These are phyloP conservation scores for Exophiala sp. DNA, from an alignment of 2,329 filamentous ascomycete genomes.

Conservation along the genomic window DNA sequence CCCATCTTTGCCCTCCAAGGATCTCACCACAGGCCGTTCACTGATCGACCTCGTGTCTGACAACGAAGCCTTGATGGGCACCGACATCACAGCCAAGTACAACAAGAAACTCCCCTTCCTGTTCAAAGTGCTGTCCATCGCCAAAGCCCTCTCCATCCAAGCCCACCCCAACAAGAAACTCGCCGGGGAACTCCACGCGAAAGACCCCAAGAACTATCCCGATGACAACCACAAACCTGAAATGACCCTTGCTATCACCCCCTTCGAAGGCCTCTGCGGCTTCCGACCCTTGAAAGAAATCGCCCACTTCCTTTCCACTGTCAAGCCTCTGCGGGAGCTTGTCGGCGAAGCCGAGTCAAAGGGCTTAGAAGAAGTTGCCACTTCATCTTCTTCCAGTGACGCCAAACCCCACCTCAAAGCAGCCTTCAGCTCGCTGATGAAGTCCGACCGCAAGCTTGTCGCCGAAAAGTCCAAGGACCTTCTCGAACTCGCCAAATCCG, in stretches of 20 bases:
- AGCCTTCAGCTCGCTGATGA: slow-evolving; percentile 78
- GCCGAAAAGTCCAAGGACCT: slow-evolving; percentile 64
- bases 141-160: slow-evolving; percentile 94
- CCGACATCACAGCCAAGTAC: slow-evolving; percentile 69
- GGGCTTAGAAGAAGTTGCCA: slow-evolving; percentile 52
- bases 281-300: slow-evolving; percentile 89
- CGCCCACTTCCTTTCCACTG: slow-evolving; percentile 70
- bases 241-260: slow-evolving; percentile 97
- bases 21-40: slow-evolving; percentile 76
- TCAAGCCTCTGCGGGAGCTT: slow-evolving; percentile 62
- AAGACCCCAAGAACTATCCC: slow-evolving; percentile 90
- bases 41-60: slow-evolving; percentile 84
- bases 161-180: slow-evolving; percentile 95
- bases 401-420: slow-evolving; percentile 78
- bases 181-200: slow-evolving; percentile 80
- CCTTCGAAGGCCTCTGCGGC: slow-evolving; percentile 92
- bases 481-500: slow-evolving; percentile 61
- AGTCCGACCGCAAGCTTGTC: slow-evolving; percentile 64
- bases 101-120: slow-evolving; percentile 85
- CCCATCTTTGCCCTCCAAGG: slow-evolving; percentile 89
- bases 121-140: slow-evolving; percentile 95
- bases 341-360: slow-evolving; percentile 63
- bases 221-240: slow-evolving; percentile 99
- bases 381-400: slow-evolving; percentile 51
- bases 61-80: slow-evolving; percentile 77